These are phyloP conservation scores for Backusella circina DNA, from an alignment of 192 early-diverging fungal genomes.

Conservation along the genomic window DNA sequence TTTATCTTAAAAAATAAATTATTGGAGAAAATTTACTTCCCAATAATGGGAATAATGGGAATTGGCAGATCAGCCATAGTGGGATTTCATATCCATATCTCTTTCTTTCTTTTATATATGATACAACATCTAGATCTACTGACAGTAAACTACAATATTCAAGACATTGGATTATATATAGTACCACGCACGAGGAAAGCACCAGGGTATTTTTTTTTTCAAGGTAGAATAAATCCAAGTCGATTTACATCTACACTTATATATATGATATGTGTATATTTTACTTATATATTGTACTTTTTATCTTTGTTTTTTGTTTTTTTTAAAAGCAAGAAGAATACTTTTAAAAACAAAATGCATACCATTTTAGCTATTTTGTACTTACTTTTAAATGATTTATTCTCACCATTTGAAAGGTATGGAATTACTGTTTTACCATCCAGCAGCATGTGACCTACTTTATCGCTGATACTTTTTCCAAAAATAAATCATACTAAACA, in stretches of 20 bases:
- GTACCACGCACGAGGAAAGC: not conserved
- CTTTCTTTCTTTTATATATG: not conserved
- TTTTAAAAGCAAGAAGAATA: not conserved
- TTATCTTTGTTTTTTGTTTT: not conserved
- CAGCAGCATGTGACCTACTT: not conserved
- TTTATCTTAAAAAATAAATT: not conserved
- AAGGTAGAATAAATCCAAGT: not conserved
- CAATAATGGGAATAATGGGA: not conserved
- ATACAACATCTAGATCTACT: not conserved
- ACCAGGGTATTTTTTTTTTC: not conserved
- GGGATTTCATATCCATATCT: not conserved
- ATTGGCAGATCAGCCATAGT: not conserved
- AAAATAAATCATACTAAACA: not conserved
- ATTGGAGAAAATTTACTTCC: not conserved
- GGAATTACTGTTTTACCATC: not conserved
- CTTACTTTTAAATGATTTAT: not conserved
- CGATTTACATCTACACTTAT: no score
- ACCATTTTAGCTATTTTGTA: not conserved
- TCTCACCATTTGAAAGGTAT: not conserved
- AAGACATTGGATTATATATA: not conserved
- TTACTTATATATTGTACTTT: not conserved
- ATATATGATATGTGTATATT: not conserved
- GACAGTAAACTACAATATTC: not conserved
- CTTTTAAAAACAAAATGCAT: not conserved
- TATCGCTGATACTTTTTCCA: not conserved